Base-by-base conservation (phyloP, 139 green algal genomes). In the Dunaliella sp. region DNA sequence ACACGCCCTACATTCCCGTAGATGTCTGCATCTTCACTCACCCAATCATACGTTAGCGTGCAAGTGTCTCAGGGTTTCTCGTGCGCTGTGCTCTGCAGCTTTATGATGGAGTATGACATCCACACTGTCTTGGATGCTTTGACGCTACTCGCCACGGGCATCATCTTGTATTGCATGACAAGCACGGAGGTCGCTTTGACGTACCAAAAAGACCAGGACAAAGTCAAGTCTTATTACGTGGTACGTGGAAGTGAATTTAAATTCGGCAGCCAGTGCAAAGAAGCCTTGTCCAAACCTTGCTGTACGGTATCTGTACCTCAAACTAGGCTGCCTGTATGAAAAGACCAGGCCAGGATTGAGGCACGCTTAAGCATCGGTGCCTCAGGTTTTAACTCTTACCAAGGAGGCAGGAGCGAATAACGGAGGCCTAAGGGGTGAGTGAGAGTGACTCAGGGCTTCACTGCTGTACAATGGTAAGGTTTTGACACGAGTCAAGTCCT, bases 41-140 rank as follows among this genome's bases (percentile, higher is more conserved):
- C 21, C 21, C 58, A 74, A 21, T 74, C 21, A 30, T 74, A 24
- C 24, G 73, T 3, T 33, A 28, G 2, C 30, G 22, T 22, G 22
- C 28, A 36, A 32, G 28, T 2, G 30, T 12, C 76, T 81, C 76
- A 78, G 22, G 33, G 76, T 81, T 7, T 74, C 12, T 7, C 48
- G 48, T 65, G 21, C n/a, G 0, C 31, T 73, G 7, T 81, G 78
- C 2, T 34, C 36, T 93, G 87, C 91, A 98, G 94, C 89, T 96
- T 99, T 87, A 96, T 99, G 93, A 99, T 99, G 97, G 97, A 99
- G 93, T 98, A 99, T 88, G 97, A 99, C 90, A 97, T 99, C 80
- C 97, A 99, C 93, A 99, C 97, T 1, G 38, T 99, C 12, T 89
- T 99, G 38, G 97, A 99, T 87, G 83, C 92, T 0, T 77, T 98